These are phyloP conservation scores for Ustilago crameri DNA, from an alignment of 1,284 basidiomycete genomes.

Conservation along the genomic window DNA sequence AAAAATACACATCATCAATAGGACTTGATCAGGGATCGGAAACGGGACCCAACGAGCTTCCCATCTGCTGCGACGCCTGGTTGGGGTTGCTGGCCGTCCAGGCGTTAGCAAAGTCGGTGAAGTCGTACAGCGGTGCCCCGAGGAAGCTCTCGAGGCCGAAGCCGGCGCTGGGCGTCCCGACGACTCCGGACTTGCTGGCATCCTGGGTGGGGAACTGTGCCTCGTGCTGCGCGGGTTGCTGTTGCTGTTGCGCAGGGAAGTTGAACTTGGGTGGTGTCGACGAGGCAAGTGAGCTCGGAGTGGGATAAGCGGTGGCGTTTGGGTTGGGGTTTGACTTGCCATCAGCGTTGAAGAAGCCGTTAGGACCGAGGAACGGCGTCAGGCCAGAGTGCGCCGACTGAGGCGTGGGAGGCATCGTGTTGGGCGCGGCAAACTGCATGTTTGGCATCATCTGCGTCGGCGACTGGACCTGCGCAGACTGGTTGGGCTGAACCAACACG, in stretches of 20 bases:
- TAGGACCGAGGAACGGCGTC: constrained; percentile 40
- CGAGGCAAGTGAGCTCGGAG: constrained; percentile 24
- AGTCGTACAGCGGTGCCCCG: constrained; percentile 46
- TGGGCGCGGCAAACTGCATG: constrained; percentile 2
- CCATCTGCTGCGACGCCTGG: constrained; percentile 1
- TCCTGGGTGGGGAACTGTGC: constrained; percentile 3
- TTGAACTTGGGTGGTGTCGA: constrained; percentile 3
- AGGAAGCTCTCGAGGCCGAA: constrained; percentile 45
- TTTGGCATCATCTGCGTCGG: constrained; percentile 2
- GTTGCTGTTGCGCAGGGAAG: neutral
- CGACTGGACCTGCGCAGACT: neutral
- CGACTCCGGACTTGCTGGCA: constrained; percentile 5
- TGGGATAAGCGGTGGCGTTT: constrained; percentile 21
- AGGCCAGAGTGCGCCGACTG: constrained; percentile 29
- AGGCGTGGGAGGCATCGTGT: constrained; percentile 19
- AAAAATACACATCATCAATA: too few species aligned
- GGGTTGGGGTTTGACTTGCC: neutral
- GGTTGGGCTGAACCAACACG: constrained; percentile 16
- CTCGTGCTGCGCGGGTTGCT: neutral
- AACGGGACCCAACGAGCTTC: constrained; percentile 25
- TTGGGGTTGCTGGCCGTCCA: constrained; percentile 40
- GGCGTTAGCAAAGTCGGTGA: constrained; percentile 46
- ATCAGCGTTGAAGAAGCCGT: constrained; percentile 31
- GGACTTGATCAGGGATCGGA: constrained; percentile 20
- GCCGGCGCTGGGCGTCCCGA: constrained; percentile 52